Evolutionary conservation across 179 eudicot species (phyloP).

Genomic region (Patellifolia procumbens): DNA sequence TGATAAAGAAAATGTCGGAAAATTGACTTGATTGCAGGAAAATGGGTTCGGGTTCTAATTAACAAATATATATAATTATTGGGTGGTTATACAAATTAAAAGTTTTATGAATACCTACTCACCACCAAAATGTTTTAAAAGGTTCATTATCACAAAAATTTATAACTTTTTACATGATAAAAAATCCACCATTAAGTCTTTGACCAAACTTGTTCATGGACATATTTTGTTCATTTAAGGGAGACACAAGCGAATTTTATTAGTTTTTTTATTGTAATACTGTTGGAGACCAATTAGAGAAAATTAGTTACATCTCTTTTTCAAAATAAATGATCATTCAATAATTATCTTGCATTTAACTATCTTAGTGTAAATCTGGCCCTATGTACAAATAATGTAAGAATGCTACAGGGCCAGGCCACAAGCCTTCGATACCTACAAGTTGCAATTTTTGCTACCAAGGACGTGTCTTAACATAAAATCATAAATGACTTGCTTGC

Average conservation of each 20-base stretch:
- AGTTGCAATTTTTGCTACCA: background rate
- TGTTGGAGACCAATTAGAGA: background rate
- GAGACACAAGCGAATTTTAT: no score
- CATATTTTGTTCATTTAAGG: no score
- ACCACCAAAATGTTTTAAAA: no score
- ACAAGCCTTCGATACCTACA: background rate
- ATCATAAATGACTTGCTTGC: slow-evolving; percentile 20
- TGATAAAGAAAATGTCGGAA: no score
- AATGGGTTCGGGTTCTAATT: no score
- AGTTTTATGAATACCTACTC: no score
- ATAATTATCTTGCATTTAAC: background rate
- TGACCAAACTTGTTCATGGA: background rate
- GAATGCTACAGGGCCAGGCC: slow-evolving; percentile 6
- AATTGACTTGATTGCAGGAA: no score
- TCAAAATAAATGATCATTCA: background rate
- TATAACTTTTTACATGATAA: no score
- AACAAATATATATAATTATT: no score
- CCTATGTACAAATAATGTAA: slow-evolving; percentile 7
- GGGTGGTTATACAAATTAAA: no score
- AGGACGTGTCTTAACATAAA: slow-evolving; percentile 6
- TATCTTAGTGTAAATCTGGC: background rate
- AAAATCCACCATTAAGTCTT: background rate
- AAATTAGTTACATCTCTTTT: background rate
- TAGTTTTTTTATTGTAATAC: no score
- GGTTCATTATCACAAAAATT: no score